Base-by-base conservation (phyloP, 495 filamentous ascomycete genomes). In the Aspergillus conjunctus region DNA sequence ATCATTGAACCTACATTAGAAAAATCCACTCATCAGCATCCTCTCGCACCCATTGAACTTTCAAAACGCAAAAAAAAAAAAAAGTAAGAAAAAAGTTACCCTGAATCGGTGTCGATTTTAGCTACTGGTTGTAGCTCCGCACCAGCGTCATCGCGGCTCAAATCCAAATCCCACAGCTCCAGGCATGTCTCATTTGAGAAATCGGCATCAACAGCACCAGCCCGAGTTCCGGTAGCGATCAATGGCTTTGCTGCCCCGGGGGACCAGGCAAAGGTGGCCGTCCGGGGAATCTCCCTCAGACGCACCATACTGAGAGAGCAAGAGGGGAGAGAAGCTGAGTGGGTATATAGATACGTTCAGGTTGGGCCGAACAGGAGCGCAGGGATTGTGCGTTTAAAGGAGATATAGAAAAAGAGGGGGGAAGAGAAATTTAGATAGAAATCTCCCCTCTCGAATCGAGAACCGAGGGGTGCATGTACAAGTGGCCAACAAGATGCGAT, bases 121-220 rank as follows among this genome's bases (percentile, higher is more conserved):
- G 87, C 89, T 68, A 90, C 78, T 37, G 94, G 91, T 73, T 92
- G 88, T 51, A 96, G 84, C 79, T 98, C 94, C 54, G 88, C 83
- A 48, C 86, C 87, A 66, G 87, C 86, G 59, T 89, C 84, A 45
- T 81, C 73, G 72, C 85, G 86, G 72, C 91, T 88, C 67, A 97
- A 77, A 68, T 81, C 86, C 59, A 98, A 77, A 79, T 98, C 92
- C 94, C 94, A 99, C 46, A 99, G 81, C 80, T 99, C 94, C 43
- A 99, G 82, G 76, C 92, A 91, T 57, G 92, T 97, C 73, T 97
- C 92, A 75, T 94, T 92, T 6, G 94, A 98, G 79, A 99, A 98
- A 72, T 97, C 93, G 66, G 90, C 92, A 76, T 94, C 91, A 17
- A 98, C 92, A 62, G 94, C 94, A 54, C 94, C 94, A 56, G 93